Percentiles rank a stretch among this genome's conserved stretches.
These are phyloP conservation scores for Ophiostoma pallidulum DNA, from an alignment of 2,329 filamentous ascomycete species.

Conservation along the genomic window DNA sequence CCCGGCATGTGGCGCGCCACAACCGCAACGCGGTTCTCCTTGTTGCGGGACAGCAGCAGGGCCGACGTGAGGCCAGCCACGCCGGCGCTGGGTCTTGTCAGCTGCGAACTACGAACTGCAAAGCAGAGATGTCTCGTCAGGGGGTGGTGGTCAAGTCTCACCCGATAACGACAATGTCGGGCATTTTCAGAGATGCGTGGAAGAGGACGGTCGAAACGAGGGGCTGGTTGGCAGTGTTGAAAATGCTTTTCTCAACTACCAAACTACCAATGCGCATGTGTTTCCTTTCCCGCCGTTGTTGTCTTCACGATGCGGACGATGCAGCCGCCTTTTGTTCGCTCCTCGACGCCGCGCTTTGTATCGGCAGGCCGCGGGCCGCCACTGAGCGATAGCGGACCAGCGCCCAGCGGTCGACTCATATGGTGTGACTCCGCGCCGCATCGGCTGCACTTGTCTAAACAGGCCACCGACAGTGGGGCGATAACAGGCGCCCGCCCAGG, in stretches of 20 bases:
- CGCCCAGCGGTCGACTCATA: no score
- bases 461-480: neutral
- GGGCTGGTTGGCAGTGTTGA: no score
- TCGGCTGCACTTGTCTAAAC: neutral
- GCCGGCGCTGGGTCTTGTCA: conserved; percentile 30
- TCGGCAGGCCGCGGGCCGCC: no score
- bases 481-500: neutral
- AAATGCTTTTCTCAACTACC: no score
- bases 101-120: neutral
- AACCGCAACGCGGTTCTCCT: conserved; percentile 31
- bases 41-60: conserved; percentile 36
- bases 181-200: conserved; percentile 19
- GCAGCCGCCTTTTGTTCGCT: no score
- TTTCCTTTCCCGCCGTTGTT: no score
- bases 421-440: no score
- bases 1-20: conserved; percentile 80
- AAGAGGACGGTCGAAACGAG: no score
- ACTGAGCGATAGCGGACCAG: no score
- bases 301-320: no score
- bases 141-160: conserved; percentile 3
- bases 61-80: conserved; percentile 44
- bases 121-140: neutral
- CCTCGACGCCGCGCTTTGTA: no score
- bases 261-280: no score
- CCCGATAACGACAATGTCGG: conserved; percentile 31